Percentiles rank a stretch among this genome's conserved stretches.
phyloP scores from a whole-genome alignment of 1,284 basidiomycete species.

The Cryptococcus depauperatus region DNA sequence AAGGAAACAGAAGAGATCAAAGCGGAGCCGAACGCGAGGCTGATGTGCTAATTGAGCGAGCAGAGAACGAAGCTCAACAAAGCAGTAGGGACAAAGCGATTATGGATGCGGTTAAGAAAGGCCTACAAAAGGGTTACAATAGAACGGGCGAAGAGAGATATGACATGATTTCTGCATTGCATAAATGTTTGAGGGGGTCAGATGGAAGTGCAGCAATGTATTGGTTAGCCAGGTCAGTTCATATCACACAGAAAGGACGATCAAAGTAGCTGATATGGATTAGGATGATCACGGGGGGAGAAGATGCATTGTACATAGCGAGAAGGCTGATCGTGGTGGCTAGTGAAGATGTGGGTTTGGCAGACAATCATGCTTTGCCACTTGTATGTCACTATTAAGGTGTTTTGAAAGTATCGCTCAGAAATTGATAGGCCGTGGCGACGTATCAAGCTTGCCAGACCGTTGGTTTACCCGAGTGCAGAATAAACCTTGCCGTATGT shows the following conservation, averaged over 20 bases:
- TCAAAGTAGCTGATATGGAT: no score
- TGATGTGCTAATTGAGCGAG: background rate
- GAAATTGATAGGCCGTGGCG: conserved; percentile 60
- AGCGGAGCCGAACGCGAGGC: background rate
- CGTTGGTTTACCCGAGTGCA: conserved; percentile 71
- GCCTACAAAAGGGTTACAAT: conserved; percentile 54
- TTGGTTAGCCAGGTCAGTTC: conserved; percentile 60
- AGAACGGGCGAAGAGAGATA: conserved; percentile 68
- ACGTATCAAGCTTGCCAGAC: conserved; percentile 65
- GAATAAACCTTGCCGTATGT: conserved; percentile 42
- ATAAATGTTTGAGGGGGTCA: conserved; percentile 75
- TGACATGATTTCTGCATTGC: conserved; percentile 80
- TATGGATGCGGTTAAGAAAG: conserved; percentile 42
- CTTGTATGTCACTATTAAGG: conserved; percentile 48
- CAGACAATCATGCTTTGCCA: conserved; percentile 62
- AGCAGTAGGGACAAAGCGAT: conserved; percentile 37
- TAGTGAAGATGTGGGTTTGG: conserved; percentile 77
- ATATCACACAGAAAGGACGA: no score
- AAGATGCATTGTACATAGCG: conserved; percentile 79
- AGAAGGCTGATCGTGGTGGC: conserved; percentile 74
- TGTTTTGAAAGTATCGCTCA: background rate
- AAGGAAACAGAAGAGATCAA: background rate
- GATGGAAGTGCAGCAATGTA: conserved; percentile 76
- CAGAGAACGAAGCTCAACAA: conserved; percentile 7
- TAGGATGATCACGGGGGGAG: conserved; percentile 71